Percentiles rank a stretch among this genome's conserved stretches.
Conservation (phyloP, 2,329 filamentous ascomycete genomes). For the Alternaria tenuissima region DNA sequence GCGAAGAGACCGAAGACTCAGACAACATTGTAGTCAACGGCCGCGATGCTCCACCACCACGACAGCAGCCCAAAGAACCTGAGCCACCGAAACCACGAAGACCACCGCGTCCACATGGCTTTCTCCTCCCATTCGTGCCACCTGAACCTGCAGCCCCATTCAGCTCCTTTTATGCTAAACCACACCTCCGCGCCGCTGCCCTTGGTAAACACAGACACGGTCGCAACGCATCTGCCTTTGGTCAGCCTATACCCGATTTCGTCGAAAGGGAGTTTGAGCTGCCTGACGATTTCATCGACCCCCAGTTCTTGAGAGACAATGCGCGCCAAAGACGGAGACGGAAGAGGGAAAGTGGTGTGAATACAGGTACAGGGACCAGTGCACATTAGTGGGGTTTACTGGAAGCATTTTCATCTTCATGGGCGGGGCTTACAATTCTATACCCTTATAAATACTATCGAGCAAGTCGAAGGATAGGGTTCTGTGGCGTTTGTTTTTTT, state of each 20-base stretch:
- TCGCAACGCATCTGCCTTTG: constrained; percentile 80
- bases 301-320: constrained; percentile 60
- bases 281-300: constrained; percentile 68
- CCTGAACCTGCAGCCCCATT: constrained; percentile 67
- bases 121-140: constrained; percentile 37
- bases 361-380: background rate
- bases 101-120: constrained; percentile 44
- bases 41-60: constrained; percentile 33
- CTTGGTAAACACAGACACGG: constrained; percentile 75
- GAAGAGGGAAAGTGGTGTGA: constrained; percentile 58
- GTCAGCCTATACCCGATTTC: constrained; percentile 78
- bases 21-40: constrained; percentile 30
- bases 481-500: background rate
- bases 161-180: constrained; percentile 85
- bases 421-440: constrained; percentile 1
- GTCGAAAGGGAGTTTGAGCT: constrained; percentile 76
- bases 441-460: constrained; percentile 3
- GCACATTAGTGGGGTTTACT: background rate
- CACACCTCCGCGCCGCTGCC: constrained; percentile 79
- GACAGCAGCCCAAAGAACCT: constrained; percentile 57
- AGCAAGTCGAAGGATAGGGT: constrained; percentile 1
- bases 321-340: constrained; percentile 70
- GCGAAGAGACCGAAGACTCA: constrained; percentile 50
- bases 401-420: background rate
- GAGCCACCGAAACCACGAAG: constrained; percentile 41